Percentiles rank a stretch among this genome's conserved stretches.
phyloP scores from a whole-genome alignment of 2,329 filamentous ascomycete species.

The Cercospora sesami region DNA sequence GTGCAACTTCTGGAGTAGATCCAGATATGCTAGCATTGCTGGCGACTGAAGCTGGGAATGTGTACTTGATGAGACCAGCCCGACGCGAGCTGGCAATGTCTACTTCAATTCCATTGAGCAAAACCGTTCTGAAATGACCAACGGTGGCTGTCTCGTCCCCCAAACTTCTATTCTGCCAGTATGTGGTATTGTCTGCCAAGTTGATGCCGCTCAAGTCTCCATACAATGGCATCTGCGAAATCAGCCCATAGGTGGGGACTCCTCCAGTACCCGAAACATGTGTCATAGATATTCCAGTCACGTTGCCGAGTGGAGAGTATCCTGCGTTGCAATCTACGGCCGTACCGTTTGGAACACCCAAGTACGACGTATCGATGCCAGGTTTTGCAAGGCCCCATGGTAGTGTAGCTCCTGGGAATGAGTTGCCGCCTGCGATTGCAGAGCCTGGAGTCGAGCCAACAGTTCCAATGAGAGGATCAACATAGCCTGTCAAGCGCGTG shows the following conservation, averaged over 20 bases:
- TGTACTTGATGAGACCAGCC: conserved; percentile 42
- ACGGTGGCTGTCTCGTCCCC: conserved; percentile 40
- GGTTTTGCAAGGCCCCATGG: conserved; percentile 47
- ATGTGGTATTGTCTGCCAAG: conserved; percentile 45
- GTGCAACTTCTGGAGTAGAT: neutral
- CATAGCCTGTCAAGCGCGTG: conserved; percentile 34
- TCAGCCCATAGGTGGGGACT: conserved; percentile 43
- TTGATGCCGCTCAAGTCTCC: conserved; percentile 45
- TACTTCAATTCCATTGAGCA: conserved; percentile 40
- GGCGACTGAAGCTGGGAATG: conserved; percentile 37
- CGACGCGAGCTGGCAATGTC: conserved; percentile 43
- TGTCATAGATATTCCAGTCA: conserved; percentile 44
- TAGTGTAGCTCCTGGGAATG: conserved; percentile 42
- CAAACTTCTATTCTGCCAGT: conserved; percentile 42
- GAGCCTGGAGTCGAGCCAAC: conserved; percentile 48
- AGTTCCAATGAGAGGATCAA: conserved; percentile 51
- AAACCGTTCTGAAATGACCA: conserved; percentile 41
- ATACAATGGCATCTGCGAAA: conserved; percentile 45
- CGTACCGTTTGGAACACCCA: conserved; percentile 25
- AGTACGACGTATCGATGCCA: conserved; percentile 44
- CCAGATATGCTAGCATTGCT: conserved; percentile 1
- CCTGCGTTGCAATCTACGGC: conserved; percentile 42
- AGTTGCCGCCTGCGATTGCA: conserved; percentile 43
- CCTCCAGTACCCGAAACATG: conserved; percentile 40
- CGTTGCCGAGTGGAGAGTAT: conserved; percentile 44